A percentile compares a stretch with the other conserved stretches of the same genome.
Conservation (phyloP, 192 early-diverging fungal species). For the Phycomyces blakesleeanus region DNA sequence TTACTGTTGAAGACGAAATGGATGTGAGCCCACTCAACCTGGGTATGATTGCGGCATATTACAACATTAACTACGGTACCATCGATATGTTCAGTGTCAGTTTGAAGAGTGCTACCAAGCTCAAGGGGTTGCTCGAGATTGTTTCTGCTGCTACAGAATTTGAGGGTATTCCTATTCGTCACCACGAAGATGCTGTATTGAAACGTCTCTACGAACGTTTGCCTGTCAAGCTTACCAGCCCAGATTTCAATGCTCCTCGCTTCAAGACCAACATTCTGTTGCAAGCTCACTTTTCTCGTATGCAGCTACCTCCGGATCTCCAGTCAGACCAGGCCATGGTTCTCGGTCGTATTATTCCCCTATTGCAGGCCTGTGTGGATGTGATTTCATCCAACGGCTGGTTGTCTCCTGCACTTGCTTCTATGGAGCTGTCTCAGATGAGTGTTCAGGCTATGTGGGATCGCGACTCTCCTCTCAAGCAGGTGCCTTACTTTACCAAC, state of each 20-base stretch:
- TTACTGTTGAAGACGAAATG: conserved; percentile 63
- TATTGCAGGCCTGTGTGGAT: conserved; percentile 93
- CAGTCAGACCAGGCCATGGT: conserved; percentile 80
- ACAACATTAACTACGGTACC: conserved; percentile 92
- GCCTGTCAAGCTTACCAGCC: conserved; percentile 65
- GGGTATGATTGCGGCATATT: conserved; percentile 97
- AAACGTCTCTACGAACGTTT: conserved; percentile 76
- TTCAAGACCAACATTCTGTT: conserved; percentile 91
- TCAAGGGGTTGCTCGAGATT: conserved; percentile 91
- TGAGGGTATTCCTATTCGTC: conserved; percentile 86
- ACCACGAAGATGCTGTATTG: conserved; percentile 84
- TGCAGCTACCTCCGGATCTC: conserved; percentile 86
- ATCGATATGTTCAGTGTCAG: conserved; percentile 92
- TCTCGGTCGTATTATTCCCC: conserved; percentile 65
- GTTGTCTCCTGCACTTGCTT: conserved; percentile 81
- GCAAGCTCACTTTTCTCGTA: conserved; percentile 92
- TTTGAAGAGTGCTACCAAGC: conserved; percentile 79
- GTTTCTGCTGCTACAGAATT: conserved; percentile 92
- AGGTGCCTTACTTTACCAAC: conserved; percentile 81
- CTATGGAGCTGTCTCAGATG: conserved; percentile 99
- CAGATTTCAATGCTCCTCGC: conserved; percentile 84
- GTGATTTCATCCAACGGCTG: conserved; percentile 90
- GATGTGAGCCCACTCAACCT: conserved; percentile 82
- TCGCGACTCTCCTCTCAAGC: conserved; percentile 83
- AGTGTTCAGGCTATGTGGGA: conserved; percentile 96